Evolutionary conservation across 1,284 basidiomycete genomes (phyloP), one percentile per base, ranked within the genome.

Genomic region (Melampsora americana): DNA sequence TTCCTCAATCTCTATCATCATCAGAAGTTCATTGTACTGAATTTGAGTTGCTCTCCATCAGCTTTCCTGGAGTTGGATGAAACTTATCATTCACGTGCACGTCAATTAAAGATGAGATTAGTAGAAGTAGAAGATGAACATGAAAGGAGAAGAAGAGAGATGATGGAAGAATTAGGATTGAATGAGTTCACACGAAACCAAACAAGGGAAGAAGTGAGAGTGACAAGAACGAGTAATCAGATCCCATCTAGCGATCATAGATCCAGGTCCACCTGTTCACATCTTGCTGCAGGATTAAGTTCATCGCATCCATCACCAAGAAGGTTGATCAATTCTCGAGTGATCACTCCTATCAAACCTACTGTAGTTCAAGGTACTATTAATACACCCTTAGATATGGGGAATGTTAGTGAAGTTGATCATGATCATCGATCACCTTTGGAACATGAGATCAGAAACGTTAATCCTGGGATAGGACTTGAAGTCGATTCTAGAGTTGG

Each of bases 21-120:
- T n/a, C n/a, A n/a, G 5, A 35, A 16, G 44, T 44, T 44, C 16
- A 44, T 44, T 4, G 44, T 44, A 18, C 44, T 44, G 44, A 44
- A 5, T 44, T 44, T 44, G 44, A 44, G 14, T 44, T 44, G 16
- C 14, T 44, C 2, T 16, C 18, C 12, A 16, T 44, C 26, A 66
- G 71, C 64, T 44, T 66, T 74, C 39, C 20, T 74, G 12, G 71
- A 66, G 44, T 59, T 74, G 14, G 71, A 74, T 30, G 65, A 48
- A n/a, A 42, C 48, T 66, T 74, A 74, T 42, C 48, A 66, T 66
- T 42, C 53, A 18, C 9, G 46, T 46, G 42, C 66, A 1, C 32
- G 14, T 5, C 44, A 39, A 42, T n/a, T 74, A 18, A 56, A 62
- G 64, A 66, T 46, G 14, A 56, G 66, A 56, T 44, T 74, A 16